Conservation (phyloP, 2,329 filamentous ascomycete species). For the Aspergillus puulaauensis region DNA sequence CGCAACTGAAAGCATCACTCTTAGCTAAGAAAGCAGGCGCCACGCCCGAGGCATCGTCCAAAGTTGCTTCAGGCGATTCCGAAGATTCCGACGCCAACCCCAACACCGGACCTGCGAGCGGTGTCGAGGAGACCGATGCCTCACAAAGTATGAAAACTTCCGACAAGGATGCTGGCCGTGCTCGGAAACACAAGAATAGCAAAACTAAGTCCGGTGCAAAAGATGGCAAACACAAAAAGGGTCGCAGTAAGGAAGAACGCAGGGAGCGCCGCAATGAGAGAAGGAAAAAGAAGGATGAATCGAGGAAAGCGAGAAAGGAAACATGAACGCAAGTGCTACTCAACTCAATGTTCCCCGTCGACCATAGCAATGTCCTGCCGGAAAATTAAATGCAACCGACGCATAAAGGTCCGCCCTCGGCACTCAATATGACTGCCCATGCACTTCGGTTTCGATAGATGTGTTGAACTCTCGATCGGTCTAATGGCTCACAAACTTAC, state of each 20-base stretch:
- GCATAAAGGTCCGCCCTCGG: background rate
- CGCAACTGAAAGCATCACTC: constrained; percentile 48
- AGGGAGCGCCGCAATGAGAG: constrained; percentile 39
- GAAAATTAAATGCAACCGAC: background rate
- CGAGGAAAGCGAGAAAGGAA: constrained; percentile 28
- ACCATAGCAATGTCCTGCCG: background rate
- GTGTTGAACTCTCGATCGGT: background rate
- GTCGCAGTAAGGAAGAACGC: constrained; percentile 27
- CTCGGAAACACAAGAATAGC: constrained; percentile 22
- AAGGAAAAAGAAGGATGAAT: constrained; percentile 13
- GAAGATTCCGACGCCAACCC: constrained; percentile 17
- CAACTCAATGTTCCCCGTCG: background rate
- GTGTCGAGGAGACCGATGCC: constrained; percentile 11
- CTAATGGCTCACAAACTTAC: background rate
- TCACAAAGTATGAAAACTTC: background rate
- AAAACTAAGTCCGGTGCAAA: constrained; percentile 25
- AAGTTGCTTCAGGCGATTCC: constrained; percentile 18
- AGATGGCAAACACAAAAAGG: constrained; percentile 24
- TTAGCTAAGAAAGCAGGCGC: constrained; percentile 40
- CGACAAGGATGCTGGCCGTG: constrained; percentile 4
- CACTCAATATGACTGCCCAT: background rate
- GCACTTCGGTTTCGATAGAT: background rate
- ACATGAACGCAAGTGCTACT: constrained; percentile 16
- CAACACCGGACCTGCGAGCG: constrained; percentile 14
- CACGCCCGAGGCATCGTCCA: constrained; percentile 22